Base-by-base conservation (phyloP, 1,139 yeast species). In the Hemisphaericaspora subhashii region DNA sequence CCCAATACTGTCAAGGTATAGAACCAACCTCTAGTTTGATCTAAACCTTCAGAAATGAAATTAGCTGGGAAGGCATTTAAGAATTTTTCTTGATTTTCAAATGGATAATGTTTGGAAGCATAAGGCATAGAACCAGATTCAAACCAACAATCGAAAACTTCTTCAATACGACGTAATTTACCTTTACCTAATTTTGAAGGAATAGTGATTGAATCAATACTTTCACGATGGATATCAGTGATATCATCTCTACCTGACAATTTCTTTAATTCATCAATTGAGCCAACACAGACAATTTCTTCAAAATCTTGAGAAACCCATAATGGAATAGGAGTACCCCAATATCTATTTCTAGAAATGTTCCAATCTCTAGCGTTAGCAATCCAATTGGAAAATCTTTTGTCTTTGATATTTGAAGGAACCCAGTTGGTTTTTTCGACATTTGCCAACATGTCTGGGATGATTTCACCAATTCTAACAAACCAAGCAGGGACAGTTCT, bases 11-110 rank as follows among this genome's bases (percentile, higher is more conserved):
- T 84, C 62, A 94, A 76, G 37, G 98, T 92, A 68, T 94, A 94
- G 71, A 94, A 94, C 99, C 99, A 92, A 61, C 99, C 99, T 80
- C 99, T 87, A 39, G 99, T 92, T 74, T 92, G 99, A 71, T 92
- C 99, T 54, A 92, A 80, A 69, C 99, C 99, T 74, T 92, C 99
- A 45, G 97, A 85, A 55, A 92, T 94, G 66, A 92, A 92, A 65
- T 94, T 92, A 29, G 96, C 99, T 39, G 98, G 98, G 81, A 86
- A 92, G 37, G 86, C 78, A 43, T 77, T 62, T 39, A 72, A 96
- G 68, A 92, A 90, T 41, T 65, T 64, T 14, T 85, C 88, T 58
- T 79, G 68, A 58, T 79, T 79, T 68, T 90, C 98, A 63, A 92
- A 92, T 52, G 99, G 99, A 60, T 90, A 94, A 65, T 94, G 98